These are phyloP conservation scores for Alternaria alternata DNA, from an alignment of 2,329 filamentous ascomycete species.

Conservation along the genomic window DNA sequence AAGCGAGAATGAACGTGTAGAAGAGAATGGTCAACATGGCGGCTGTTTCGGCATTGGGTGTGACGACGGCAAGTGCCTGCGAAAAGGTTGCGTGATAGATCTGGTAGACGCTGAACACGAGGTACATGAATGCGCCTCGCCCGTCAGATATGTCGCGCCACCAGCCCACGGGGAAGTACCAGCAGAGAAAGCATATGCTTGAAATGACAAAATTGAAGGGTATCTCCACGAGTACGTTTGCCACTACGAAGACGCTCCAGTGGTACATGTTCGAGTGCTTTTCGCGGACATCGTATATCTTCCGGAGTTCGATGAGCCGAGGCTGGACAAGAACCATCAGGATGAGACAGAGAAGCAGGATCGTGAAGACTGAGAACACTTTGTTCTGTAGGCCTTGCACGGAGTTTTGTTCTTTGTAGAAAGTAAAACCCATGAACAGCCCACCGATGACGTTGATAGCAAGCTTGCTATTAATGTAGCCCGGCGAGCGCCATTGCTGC, in stretches of 20 bases:
- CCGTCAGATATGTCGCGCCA: constrained; percentile 74
- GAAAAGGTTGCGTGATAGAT: not conserved
- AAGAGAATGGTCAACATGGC: not conserved
- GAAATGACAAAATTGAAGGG: constrained; percentile 78
- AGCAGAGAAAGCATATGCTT: constrained; percentile 74
- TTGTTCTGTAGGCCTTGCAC: constrained; percentile 82
- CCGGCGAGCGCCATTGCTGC: constrained; percentile 86
- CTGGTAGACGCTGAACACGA: constrained; percentile 47
- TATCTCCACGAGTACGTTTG: constrained; percentile 80
- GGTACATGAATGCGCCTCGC: constrained; percentile 72
- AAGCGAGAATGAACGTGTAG: constrained; percentile 44
- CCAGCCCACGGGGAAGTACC: constrained; percentile 77
- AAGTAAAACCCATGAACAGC: constrained; percentile 69
- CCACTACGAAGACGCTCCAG: constrained; percentile 81
- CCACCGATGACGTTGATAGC: constrained; percentile 61
- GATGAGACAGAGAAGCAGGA: constrained; percentile 76
- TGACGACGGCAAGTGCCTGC: constrained; percentile 68
- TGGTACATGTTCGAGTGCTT: constrained; percentile 80
- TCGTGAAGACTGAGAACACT: constrained; percentile 81
- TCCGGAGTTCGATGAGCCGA: constrained; percentile 80
- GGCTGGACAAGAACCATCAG: constrained; percentile 75
- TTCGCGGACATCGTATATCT: constrained; percentile 83
- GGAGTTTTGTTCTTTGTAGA: constrained; percentile 54
- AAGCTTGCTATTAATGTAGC: constrained; percentile 83
- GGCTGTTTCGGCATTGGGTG: constrained; percentile 70